Conservation (phyloP, 768 basidiomycete species). For the Kwoniella sp. region DNA sequence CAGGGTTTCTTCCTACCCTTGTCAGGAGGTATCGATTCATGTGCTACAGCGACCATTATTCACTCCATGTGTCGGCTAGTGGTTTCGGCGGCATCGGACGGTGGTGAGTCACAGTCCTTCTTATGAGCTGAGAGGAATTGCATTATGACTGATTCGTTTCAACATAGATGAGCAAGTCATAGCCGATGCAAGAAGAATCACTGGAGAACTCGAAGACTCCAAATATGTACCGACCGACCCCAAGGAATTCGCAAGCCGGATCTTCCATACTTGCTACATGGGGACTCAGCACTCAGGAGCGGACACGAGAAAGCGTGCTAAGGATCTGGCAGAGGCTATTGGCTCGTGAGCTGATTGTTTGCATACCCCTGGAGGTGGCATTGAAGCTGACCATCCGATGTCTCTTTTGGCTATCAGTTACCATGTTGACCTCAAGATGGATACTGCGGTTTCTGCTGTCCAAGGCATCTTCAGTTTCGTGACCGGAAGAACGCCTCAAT, state of each 20-base stretch:
- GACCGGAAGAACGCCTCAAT: slow-evolving; percentile 72
- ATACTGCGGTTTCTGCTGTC: slow-evolving; percentile 80
- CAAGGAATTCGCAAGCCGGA: slow-evolving; percentile 76
- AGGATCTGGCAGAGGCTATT: slow-evolving; percentile 80
- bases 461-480: slow-evolving; percentile 80
- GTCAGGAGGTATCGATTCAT: slow-evolving; percentile 95
- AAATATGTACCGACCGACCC: slow-evolving; percentile 83
- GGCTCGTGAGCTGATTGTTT: slow-evolving; percentile 67
- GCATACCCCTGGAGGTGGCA: not conserved
- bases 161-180: slow-evolving; percentile 78
- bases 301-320: slow-evolving; percentile 84
- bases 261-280: slow-evolving; percentile 99
- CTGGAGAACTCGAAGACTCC: slow-evolving; percentile 78
- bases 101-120: slow-evolving; percentile 61
- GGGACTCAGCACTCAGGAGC: slow-evolving; percentile 91
- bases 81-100: slow-evolving; percentile 70
- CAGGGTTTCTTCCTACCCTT: slow-evolving; percentile 95
- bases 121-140: not conserved
- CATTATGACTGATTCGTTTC: slow-evolving; percentile 10
- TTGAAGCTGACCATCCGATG: not conserved
- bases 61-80: slow-evolving; percentile 96
- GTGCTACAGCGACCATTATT: slow-evolving; percentile 93
- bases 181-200: slow-evolving; percentile 83
- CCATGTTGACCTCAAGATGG: slow-evolving; percentile 95
- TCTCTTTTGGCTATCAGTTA: slow-evolving; percentile 64